phyloP scores from a whole-genome alignment of 106 monocot genomes.

The Acorus gramineus region DNA sequence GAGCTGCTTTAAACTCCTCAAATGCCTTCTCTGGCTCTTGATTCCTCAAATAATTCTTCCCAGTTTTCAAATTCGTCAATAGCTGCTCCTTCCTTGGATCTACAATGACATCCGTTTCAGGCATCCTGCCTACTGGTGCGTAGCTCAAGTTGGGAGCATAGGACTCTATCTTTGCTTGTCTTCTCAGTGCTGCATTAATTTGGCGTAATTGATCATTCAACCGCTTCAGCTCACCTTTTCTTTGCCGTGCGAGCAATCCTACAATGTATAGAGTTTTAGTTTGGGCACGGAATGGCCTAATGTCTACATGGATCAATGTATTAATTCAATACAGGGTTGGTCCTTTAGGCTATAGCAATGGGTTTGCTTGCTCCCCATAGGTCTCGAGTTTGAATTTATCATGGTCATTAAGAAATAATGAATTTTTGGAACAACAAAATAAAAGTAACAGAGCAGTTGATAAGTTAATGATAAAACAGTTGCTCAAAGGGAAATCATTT shows the following conservation, averaged over 20 bases:
- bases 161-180: constrained; percentile 88
- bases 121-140: constrained; percentile 39
- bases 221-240: constrained; percentile 63
- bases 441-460: no score
- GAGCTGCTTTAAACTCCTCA: constrained; percentile 49
- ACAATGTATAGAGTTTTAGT: constrained; percentile 1
- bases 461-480: no score
- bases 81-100: constrained; percentile 62
- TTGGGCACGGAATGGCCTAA: no score
- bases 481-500: no score
- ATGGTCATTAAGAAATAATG: no score
- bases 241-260: constrained; percentile 80
- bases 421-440: no score
- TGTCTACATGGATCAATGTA: no score
- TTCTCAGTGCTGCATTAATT: constrained; percentile 75
- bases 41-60: constrained; percentile 54
- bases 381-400: no score
- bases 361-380: no score
- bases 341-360: no score
- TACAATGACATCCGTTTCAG: constrained; percentile 51
- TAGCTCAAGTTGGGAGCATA: constrained; percentile 66
- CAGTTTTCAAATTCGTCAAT: constrained; percentile 38
- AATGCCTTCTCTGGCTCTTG: constrained; percentile 54
- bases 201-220: constrained; percentile 83
- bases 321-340: no score